phyloP scores from a whole-genome alignment of 768 basidiomycete species.

The Calocybe gangraenosa region DNA sequence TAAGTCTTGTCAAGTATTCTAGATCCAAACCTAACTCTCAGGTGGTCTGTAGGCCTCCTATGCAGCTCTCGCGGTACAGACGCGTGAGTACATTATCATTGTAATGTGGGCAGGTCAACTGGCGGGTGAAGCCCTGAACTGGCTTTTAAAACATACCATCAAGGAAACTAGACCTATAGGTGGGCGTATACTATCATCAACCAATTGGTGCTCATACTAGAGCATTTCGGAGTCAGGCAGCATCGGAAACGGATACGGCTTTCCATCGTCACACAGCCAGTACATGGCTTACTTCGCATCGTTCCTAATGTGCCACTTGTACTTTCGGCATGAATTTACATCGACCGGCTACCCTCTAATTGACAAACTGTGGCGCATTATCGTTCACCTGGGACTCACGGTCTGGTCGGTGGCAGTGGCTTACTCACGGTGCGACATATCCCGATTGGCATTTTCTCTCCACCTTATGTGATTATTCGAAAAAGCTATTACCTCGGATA shows the following conservation, averaged over 20 bases:
- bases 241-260: slow-evolving; percentile 73
- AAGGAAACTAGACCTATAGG: slow-evolving; percentile 68
- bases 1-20: slow-evolving; percentile 22
- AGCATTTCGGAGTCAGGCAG: slow-evolving; percentile 33
- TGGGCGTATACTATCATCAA: slow-evolving; percentile 25
- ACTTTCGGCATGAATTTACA: slow-evolving; percentile 61
- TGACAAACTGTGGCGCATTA: slow-evolving; percentile 45
- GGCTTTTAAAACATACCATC: slow-evolving; percentile 59
- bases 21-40: not conserved
- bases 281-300: slow-evolving; percentile 86
- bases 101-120: slow-evolving; percentile 84
- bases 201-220: not conserved
- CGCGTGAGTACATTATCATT: slow-evolving; percentile 75
- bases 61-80: slow-evolving; percentile 67
- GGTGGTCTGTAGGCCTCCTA: slow-evolving; percentile 61
- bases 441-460: not conserved
- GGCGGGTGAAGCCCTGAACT: slow-evolving; percentile 66
- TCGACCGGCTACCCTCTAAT: slow-evolving; percentile 46
- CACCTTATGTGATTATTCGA: not conserved
- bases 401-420: slow-evolving; percentile 65
- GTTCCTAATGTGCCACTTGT: slow-evolving; percentile 71
- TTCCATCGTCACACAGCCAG: slow-evolving; percentile 87
- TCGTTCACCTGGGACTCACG: slow-evolving; percentile 46
- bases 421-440: slow-evolving; percentile 63
- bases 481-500: slow-evolving; percentile 69